A percentile compares a stretch with the other conserved stretches of the same genome.
Evolutionary conservation across 768 basidiomycete genomes (phyloP).

Genomic region (Exidia glandulosa): DNA sequence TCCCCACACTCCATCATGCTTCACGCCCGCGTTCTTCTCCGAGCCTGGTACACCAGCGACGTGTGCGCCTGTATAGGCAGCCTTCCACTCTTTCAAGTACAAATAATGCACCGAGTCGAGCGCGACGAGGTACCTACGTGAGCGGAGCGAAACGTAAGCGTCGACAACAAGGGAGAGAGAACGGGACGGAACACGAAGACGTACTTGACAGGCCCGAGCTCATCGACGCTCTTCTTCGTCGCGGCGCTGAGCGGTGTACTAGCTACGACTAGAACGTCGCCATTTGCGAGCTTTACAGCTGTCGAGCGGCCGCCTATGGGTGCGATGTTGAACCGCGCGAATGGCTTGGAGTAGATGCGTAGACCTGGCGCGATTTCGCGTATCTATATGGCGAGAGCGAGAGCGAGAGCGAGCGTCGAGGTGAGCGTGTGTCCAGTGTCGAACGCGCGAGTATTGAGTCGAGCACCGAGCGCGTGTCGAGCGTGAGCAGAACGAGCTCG

Average conservation of each 20-base stretch:
- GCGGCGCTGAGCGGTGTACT: conserved; percentile 60
- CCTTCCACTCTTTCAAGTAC: conserved; percentile 52
- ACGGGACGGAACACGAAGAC: conserved; percentile 11
- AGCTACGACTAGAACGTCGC: conserved; percentile 74
- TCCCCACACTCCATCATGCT: conserved; percentile 41
- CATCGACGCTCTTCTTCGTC: conserved; percentile 50
- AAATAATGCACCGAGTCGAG: conserved; percentile 49
- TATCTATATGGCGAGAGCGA: background rate
- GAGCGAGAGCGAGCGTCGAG: no score
- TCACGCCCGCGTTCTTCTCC: conserved; percentile 40
- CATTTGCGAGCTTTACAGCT: conserved; percentile 55
- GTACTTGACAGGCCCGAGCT: conserved; percentile 60
- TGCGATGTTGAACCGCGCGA: conserved; percentile 51
- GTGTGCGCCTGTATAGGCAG: conserved; percentile 59
- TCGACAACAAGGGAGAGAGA: no score
- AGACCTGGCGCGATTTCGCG: background rate
- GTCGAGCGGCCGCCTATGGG: conserved; percentile 80
- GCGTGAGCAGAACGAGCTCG: no score
- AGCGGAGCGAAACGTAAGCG: background rate
- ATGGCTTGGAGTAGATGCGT: conserved; percentile 27
- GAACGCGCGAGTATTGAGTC: no score
- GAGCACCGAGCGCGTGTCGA: no score
- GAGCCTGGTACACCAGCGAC: conserved; percentile 55
- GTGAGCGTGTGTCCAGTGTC: no score
- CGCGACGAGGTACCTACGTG: conserved; percentile 43